Evolutionary conservation across 495 filamentous ascomycete genomes (phyloP).

Genomic region (Penicillium maclennaniae): DNA sequence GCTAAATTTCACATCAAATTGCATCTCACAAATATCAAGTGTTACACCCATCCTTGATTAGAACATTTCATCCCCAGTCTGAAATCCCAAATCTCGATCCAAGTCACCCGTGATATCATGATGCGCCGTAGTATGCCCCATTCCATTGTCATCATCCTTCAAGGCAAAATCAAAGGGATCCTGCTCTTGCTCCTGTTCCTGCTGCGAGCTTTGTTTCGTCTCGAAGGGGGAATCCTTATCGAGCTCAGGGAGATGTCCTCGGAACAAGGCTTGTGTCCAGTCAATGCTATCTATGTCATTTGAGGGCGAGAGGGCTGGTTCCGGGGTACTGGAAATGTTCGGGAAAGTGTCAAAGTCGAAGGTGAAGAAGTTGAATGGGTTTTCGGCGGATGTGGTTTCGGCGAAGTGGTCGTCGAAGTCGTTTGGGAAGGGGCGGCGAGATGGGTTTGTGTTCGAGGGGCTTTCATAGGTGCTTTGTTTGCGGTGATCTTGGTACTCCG

Average conservation of each 20-base stretch:
- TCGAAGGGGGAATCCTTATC: background rate
- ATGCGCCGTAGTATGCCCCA: background rate
- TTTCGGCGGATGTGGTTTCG: slow-evolving; percentile 9
- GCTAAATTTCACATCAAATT: background rate
- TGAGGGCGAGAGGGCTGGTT: slow-evolving; percentile 11
- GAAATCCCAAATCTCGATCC: slow-evolving; percentile 39
- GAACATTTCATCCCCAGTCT: slow-evolving; percentile 38
- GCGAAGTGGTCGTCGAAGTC: slow-evolving; percentile 31
- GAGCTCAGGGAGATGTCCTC: slow-evolving; percentile 12
- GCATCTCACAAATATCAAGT: background rate
- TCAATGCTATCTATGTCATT: slow-evolving; percentile 26
- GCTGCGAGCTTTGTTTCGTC: background rate
- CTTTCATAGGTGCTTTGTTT: background rate
- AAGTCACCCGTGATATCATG: slow-evolving; percentile 41
- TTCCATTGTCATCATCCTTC: slow-evolving; percentile 11
- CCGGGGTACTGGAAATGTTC: slow-evolving; percentile 8
- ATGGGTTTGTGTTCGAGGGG: slow-evolving; percentile 1
- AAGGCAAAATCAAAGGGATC: slow-evolving; percentile 30
- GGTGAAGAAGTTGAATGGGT: slow-evolving; percentile 22
- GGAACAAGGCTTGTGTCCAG: slow-evolving; percentile 37
- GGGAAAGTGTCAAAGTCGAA: slow-evolving; percentile 30
- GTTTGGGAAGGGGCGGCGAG: slow-evolving; percentile 18
- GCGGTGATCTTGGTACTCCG: slow-evolving; percentile 5
- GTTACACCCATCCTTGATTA: slow-evolving; percentile 3
- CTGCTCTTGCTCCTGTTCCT: slow-evolving; percentile 9